Evolutionary conservation across 306 rosid species (phyloP).

Genomic region (Gastrolobium villosum): DNA sequence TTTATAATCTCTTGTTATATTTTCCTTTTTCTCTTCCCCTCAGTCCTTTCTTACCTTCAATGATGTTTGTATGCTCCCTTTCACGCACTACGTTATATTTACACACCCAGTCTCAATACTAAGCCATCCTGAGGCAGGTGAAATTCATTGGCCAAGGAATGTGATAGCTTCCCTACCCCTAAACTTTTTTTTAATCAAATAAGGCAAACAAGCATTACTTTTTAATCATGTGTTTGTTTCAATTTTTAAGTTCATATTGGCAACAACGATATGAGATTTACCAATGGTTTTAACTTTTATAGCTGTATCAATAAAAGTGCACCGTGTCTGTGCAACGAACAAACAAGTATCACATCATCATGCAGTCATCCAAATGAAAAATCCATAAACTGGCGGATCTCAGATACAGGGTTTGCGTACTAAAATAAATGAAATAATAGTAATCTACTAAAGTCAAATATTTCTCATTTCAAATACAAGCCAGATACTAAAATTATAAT

Average conservation of each 20-base stretch:
- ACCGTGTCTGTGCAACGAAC: background rate
- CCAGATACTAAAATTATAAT: slow-evolving; percentile 17
- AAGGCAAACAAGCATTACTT: no score
- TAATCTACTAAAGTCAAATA: background rate
- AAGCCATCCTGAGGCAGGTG: no score
- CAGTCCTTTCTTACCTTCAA: no score
- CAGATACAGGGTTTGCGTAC: slow-evolving; percentile 14
- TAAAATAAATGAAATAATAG: slow-evolving; percentile 44
- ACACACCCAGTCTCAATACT: no score
- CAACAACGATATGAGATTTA: background rate
- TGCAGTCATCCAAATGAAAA: slow-evolving; percentile 14
- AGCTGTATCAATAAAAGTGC: background rate
- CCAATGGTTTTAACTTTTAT: background rate
- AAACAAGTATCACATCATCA: slow-evolving; percentile 1
- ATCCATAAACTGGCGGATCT: slow-evolving; percentile 28
- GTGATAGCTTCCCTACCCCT: no score
- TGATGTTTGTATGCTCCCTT: no score
- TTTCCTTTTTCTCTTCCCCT: no score
- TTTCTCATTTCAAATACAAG: slow-evolving; percentile 30
- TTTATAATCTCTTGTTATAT: no score
- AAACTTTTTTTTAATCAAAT: no score
- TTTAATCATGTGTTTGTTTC: no score
- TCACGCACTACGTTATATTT: no score
- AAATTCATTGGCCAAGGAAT: no score
- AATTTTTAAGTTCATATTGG: background rate